Evolutionary conservation across 2,329 filamentous ascomycete genomes (phyloP), one percentile per base, ranked within the genome.

Genomic region (Hypocrella siamensis): DNA sequence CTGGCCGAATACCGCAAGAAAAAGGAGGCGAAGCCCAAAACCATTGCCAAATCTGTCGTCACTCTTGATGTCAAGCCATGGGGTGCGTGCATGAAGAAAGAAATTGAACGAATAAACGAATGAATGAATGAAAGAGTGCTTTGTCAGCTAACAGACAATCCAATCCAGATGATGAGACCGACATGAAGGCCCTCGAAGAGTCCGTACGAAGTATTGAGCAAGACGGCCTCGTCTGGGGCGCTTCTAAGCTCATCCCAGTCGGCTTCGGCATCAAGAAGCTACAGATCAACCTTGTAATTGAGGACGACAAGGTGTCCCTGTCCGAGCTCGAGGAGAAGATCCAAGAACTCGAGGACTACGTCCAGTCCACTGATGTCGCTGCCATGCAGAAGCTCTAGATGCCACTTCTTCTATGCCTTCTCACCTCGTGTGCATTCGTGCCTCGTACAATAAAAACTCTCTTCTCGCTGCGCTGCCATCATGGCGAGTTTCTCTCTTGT

Each of bases 211-310:
- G 65, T 44, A 88, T 96, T 47, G 74, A 88, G 63, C 75, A 80
- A 70, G 88, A 96, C 31, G 90, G 90, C 65, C 82, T 98, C 40
- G 77, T 92, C 42, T 98, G 90, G 90, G 88, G 88, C 75, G 75
- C 69, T 43, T 86, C 81, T 58, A 82, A 90, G 70, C 68, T 93
- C 43, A 78, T 93, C 32, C 60, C 86, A 44, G 78, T 98, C 49
- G 88, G 86, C 52, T 98, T 83, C 71, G 90, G 90, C 70, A 92
- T 98, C 70, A 90, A 82, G 73, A 96, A 96, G 75, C 77, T 98
- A 42, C 88, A 96, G 74, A 93, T 98, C 70, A 96, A 83, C 78
- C 63, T 96, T 47, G 85, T 96, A 48, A 67, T 96, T 43, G 90
- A 96, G 70, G 90, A 98, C 57, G 88, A 96, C 45, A 94, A 94